Conservation (phyloP, 1,284 basidiomycete species). For the Meripilus lineatus region DNA sequence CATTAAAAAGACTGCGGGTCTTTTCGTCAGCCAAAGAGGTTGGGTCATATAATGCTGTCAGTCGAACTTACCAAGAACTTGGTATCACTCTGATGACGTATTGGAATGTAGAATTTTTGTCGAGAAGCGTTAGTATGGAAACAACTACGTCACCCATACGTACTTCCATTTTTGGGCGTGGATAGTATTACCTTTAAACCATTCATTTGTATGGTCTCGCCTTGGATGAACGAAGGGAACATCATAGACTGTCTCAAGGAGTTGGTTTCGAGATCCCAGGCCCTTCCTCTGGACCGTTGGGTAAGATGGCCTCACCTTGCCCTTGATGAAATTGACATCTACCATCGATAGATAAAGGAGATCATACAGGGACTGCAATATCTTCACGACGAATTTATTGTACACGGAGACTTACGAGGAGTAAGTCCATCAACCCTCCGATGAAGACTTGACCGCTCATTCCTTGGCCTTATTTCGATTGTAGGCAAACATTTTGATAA, state of each 20-base stretch:
- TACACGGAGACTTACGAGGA: constrained; percentile 10
- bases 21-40: background rate
- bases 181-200: constrained; percentile 6
- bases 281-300: constrained; percentile 6
- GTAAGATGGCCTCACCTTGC: too few species aligned
- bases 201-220: constrained; percentile 11
- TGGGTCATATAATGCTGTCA: background rate
- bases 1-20: constrained; percentile 4
- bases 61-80: background rate
- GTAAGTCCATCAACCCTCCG: background rate
- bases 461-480: background rate
- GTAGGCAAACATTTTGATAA: constrained; percentile 9
- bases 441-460: background rate
- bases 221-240: constrained; percentile 10
- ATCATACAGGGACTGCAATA: constrained; percentile 7
- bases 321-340: too few species aligned
- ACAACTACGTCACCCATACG: constrained; percentile 9
- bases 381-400: constrained; percentile 6
- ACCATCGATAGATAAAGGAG: constrained; percentile 6
- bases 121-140: constrained; percentile 12
- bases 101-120: background rate
- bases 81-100: background rate
- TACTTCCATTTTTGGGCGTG: constrained; percentile 11
- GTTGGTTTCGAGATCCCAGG: background rate
- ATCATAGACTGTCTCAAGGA: constrained; percentile 6